Evolutionary conservation across 2,329 filamentous ascomycete genomes (phyloP), one percentile per base, ranked within the genome.

Genomic region (Aspergillus uvarum): DNA sequence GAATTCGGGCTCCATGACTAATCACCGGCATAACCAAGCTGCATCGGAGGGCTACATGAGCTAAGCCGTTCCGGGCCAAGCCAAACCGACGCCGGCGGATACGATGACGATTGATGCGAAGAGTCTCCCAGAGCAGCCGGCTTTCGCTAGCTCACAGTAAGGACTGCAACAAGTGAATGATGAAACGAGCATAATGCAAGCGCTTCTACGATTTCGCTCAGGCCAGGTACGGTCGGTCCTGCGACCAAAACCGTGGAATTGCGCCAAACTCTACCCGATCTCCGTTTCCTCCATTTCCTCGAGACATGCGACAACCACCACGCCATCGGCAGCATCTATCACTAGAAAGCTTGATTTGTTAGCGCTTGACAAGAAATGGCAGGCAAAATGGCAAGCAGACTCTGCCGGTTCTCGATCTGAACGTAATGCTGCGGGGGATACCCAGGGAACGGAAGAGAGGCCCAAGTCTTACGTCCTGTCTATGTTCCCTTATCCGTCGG

Each of bases 401-500:
- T 62, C 56, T 42, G 44, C 55, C 11, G 54, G 58, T 5, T 38
- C 48, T 42, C 55, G 14, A 8, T 21, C 29, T 31, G 51, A 54
- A n/a, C 22, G 32, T 21, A 22, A n/a, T 11, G 29, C 56, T 21
- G n/a, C 53, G 22, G 52, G 11, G 21, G 51, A 58, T 59, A 58
- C 24, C 47, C 50, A 49, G 14, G 14, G 56, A 11, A 53, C 53
- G 42, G 67, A 67, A 22, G 56, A 64, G 31, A 74, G 76, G 65
- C 73, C 72, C 19, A 82, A 80, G 61, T 79, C 77, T 29, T 96
- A 94, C 73, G 86, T 96, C 63, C 81, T 96, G 56, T 89, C 92
- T 65, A 96, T 96, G 92, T 96, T 96, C 72, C 92, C 92, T 0
- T 96, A 96, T 73, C 92, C 92, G 1, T 96, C 92, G 0, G 92